A percentile compares a stretch with the other conserved stretches of the same genome.
Evolutionary conservation across 2,329 filamentous ascomycete species (phyloP).

Genomic region (Plectosphaerella sp.): DNA sequence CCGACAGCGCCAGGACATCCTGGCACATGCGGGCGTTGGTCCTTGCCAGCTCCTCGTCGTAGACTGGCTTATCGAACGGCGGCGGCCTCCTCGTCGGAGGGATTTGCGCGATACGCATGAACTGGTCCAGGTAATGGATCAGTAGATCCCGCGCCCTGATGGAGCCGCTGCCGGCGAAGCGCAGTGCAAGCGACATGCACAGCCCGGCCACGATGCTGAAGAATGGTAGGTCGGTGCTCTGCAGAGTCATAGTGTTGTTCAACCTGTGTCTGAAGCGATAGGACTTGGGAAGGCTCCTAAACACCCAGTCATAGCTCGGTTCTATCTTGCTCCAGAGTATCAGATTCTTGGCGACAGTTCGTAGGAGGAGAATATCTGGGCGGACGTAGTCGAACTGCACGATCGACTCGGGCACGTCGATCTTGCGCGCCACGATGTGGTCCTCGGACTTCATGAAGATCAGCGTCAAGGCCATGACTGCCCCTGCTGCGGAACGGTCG

Average conservation of each 20-base stretch:
- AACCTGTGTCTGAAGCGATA: slow-evolving; percentile 63
- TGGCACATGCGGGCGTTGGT: slow-evolving; percentile 88
- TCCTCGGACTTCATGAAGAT: slow-evolving; percentile 98
- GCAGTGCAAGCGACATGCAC: slow-evolving; percentile 73
- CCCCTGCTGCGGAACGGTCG: slow-evolving; percentile 89
- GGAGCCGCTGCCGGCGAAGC: slow-evolving; percentile 70
- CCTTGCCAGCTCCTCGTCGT: slow-evolving; percentile 79
- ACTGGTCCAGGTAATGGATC: slow-evolving; percentile 78
- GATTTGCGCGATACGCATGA: slow-evolving; percentile 71
- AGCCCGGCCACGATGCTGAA: slow-evolving; percentile 89
- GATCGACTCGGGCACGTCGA: slow-evolving; percentile 85
- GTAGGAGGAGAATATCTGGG: slow-evolving; percentile 85
- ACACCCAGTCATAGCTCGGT: slow-evolving; percentile 70
- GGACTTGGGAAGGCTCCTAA: slow-evolving; percentile 63
- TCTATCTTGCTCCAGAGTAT: slow-evolving; percentile 89
- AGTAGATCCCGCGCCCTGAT: slow-evolving; percentile 72
- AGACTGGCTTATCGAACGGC: slow-evolving; percentile 37
- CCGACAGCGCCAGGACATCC: slow-evolving; percentile 77
- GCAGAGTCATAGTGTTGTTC: slow-evolving; percentile 54
- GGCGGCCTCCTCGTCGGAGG: slow-evolving; percentile 23
- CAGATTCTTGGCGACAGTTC: slow-evolving; percentile 83
- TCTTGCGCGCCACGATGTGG: slow-evolving; percentile 77
- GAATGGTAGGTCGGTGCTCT: slow-evolving; percentile 82
- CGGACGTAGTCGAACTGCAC: slow-evolving; percentile 94
- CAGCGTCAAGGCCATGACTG: slow-evolving; percentile 81